phyloP scores from a whole-genome alignment of 768 basidiomycete species.

The Rickenella mellea region DNA sequence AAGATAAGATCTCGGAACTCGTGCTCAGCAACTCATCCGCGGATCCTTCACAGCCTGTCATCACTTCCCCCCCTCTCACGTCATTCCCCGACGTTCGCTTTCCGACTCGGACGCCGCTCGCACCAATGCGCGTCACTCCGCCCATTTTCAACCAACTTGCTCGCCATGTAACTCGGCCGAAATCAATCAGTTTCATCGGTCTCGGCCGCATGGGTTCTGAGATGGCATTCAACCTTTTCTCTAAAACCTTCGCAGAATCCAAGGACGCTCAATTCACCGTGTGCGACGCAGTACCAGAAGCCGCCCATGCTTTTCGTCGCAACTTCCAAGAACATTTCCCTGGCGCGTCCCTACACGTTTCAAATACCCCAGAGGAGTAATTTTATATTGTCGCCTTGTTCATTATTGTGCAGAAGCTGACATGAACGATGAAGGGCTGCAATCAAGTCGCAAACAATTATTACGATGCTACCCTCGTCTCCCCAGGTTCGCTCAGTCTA shows the following conservation, averaged over 20 bases:
- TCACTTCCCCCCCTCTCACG: too few species aligned
- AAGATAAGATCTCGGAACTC: too few species aligned
- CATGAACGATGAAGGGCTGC: conserved; percentile 38
- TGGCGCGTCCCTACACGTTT: conserved; percentile 47
- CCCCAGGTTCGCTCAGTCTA: conserved; percentile 81
- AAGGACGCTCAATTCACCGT: conserved; percentile 55
- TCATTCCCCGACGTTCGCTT: background rate
- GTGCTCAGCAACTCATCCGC: too few species aligned
- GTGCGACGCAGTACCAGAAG: conserved; percentile 64
- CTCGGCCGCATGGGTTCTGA: conserved; percentile 84
- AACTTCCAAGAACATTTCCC: conserved; percentile 52
- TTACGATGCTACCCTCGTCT: conserved; percentile 91
- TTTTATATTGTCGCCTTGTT: conserved; percentile 19
- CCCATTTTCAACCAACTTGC: too few species aligned
- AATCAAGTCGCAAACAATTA: conserved; percentile 50
- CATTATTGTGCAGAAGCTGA: background rate
- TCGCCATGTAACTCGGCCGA: conserved; percentile 14
- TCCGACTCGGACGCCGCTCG: too few species aligned
- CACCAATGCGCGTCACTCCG: too few species aligned
- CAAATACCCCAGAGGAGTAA: conserved; percentile 62
- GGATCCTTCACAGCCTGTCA: too few species aligned
- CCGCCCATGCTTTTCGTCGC: conserved; percentile 43
- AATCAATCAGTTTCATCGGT: conserved; percentile 71
- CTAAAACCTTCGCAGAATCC: conserved; percentile 50
- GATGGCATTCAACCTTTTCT: conserved; percentile 81